Conservation (phyloP, 352 stramenopile genomes). For the Pythium vanterpoolii region DNA sequence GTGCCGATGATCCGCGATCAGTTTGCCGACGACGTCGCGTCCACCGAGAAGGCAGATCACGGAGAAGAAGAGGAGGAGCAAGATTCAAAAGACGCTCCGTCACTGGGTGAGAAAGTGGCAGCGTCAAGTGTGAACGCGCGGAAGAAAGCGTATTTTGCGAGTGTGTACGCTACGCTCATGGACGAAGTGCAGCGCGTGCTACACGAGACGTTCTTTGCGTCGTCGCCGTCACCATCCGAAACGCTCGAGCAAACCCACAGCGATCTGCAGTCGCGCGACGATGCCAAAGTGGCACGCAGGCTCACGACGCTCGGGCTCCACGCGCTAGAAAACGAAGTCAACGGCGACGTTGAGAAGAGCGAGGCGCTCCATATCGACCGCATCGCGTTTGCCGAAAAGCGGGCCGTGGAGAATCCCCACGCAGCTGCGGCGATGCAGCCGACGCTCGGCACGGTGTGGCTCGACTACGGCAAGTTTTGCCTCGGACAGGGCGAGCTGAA, state of each 20-base stretch:
- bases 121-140: conserved; percentile 14
- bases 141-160: conserved; percentile 60
- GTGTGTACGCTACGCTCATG: conserved; percentile 71
- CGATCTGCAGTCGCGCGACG: conserved; percentile 16
- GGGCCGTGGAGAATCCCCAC: conserved; percentile 14
- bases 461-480: conserved; percentile 66
- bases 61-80: no score
- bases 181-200: conserved; percentile 70
- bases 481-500: conserved; percentile 42
- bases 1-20: conserved; percentile 64
- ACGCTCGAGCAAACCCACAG: conserved; percentile 31
- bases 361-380: conserved; percentile 62
- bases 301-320: conserved; percentile 44
- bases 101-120: background rate
- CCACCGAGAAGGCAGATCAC: background rate
- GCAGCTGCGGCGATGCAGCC: background rate
- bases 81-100: no score
- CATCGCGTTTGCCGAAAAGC: conserved; percentile 52
- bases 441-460: conserved; percentile 41
- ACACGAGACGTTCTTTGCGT: conserved; percentile 51
- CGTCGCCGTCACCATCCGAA: conserved; percentile 14
- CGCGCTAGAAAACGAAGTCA: conserved; percentile 71
- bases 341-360: conserved; percentile 57
- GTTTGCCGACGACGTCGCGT: conserved; percentile 17
- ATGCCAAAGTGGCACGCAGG: conserved; percentile 23